These are phyloP conservation scores for Saturnispora sanitii DNA, from an alignment of 805 yeast genomes.

Conservation along the genomic window DNA sequence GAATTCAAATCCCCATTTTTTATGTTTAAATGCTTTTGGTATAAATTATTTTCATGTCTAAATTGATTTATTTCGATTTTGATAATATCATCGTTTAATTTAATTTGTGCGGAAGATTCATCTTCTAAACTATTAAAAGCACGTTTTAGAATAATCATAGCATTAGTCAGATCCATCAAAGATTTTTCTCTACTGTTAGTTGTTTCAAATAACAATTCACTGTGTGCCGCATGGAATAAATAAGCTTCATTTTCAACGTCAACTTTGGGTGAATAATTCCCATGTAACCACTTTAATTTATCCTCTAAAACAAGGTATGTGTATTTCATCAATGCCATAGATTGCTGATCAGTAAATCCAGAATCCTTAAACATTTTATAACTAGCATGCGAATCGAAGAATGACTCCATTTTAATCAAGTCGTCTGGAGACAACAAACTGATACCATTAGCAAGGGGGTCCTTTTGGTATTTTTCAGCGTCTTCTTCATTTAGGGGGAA, in stretches of 20 bases:
- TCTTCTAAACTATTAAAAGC: conserved; percentile 66
- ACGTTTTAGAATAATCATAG: conserved; percentile 60
- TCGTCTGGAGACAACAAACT: conserved; percentile 10
- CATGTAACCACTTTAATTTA: conserved; percentile 37
- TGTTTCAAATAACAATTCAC: conserved; percentile 74
- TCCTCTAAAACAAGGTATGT: conserved; percentile 27
- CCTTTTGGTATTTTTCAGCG: conserved; percentile 4
- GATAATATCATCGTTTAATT: conserved; percentile 54
- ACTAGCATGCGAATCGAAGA: conserved; percentile 56
- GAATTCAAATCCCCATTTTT: conserved; percentile 75
- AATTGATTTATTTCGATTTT: conserved; percentile 82
- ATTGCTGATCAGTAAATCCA: conserved; percentile 54
- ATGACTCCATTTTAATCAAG: conserved; percentile 23
- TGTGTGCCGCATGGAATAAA: conserved; percentile 83
- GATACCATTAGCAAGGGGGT: conserved; percentile 7
- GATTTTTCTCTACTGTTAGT: conserved; percentile 62
- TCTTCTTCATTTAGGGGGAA: not conserved
- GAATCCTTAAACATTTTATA: conserved; percentile 41
- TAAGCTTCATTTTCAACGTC: conserved; percentile 85
- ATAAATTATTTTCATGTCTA: conserved; percentile 70
- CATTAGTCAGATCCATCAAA: conserved; percentile 54
- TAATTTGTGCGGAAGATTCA: conserved; percentile 52
- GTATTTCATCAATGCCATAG: conserved; percentile 46
- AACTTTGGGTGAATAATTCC: conserved; percentile 41
- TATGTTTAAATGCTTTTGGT: conserved; percentile 57